Evolutionary conservation across 768 basidiomycete genomes (phyloP), one percentile per base, ranked within the genome.

Genomic region (Serpula lacrymans): DNA sequence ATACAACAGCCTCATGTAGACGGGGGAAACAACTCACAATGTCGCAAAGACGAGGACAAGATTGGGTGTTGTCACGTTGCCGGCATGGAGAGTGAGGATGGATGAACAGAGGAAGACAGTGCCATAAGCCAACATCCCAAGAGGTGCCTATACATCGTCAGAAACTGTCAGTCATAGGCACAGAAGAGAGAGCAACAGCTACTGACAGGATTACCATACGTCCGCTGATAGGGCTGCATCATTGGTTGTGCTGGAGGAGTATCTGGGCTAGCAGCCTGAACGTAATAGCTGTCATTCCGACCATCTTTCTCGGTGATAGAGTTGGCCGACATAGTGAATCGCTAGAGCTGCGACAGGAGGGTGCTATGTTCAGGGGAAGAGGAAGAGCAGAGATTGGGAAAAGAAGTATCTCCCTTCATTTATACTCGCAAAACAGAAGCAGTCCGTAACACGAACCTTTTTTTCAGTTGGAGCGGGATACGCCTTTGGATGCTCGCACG

Each of bases 21-120:
- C 24, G 20, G 7, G 6, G n/a, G 17, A 41, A 14, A 14, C 26
- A 31, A 37, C 55, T 24, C 34, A 60, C 56, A 58, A 60, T 2
- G 45, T 52, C 3, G 58, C 56, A 13, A 58, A 60, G 29, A 60
- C 53, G 24, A 58, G 43, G 21, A 60, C 55, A 41, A 58, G 30
- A 39, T 52, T 58, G 3, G 55, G 37, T 8, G 55, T 42, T 25
- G 45, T 28, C 30, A 60, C 50, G 22, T 29, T 35, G 2, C 47
- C 47, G 17, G 57, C 43, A 22, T 27, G 25, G n/a, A 58, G 50
- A 6, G 57, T 58, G 32, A 60, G 27, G 31, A 58, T 21, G 6
- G 57, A 58, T 3, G 57, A 60, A 36, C 59, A 60, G 35, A 60
- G 38, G 13, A 60, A 57, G 24, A 55, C 59, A 10, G 57, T 55